Evolutionary conservation across 2,329 filamentous ascomycete genomes (phyloP), one percentile per base, ranked within the genome.

Genomic region (Fusarium secorum): DNA sequence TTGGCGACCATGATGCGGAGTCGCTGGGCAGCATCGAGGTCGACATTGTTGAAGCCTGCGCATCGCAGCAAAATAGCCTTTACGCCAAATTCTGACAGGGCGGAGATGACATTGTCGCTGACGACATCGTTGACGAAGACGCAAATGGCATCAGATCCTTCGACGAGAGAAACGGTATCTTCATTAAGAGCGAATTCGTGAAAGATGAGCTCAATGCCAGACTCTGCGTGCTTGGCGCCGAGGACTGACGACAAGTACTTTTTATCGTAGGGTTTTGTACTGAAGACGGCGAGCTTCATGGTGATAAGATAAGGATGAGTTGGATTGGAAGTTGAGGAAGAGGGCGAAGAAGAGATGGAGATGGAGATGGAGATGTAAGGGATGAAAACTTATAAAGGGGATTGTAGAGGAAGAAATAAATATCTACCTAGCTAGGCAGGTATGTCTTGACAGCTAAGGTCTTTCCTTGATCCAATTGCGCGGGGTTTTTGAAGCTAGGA

Each of bases 41-140:
- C 87, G 64, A 92, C 86, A 72, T 91, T 88, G 81, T 92, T 91
- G 83, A 85, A 91, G 61, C 90, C 90, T 4, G 90, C 90, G 78
- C 90, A 92, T 56, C 90, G 88, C 60, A 92, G 83, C 28, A 91
- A 85, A 68, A 92, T 83, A 55, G 87, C 87, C 51, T 83, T 83
- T 46, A 90, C 84, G 74, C 88, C 88, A 44, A 78, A 70, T 24
- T 75, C 66, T 57, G 84, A 80, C 13, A 91, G 84, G 1, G 81
- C 79, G 24, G 81, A 78, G 45, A 91, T 82, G 41, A 91, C 87
- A 4, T 80, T 75, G 9, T 79, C 83, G 57, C 83, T 80, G 24
- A 91, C 81, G 8, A 79, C 79, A 79, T 92, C 90, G 78, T 92
- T 92, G 76, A 92, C 90, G 73, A 92, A 92, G 73, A 88, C 87